Percentiles rank a stretch among this genome's conserved stretches.
These are phyloP conservation scores for Pichia sporocuriosa DNA, from an alignment of 805 yeast species.

Conservation along the genomic window DNA sequence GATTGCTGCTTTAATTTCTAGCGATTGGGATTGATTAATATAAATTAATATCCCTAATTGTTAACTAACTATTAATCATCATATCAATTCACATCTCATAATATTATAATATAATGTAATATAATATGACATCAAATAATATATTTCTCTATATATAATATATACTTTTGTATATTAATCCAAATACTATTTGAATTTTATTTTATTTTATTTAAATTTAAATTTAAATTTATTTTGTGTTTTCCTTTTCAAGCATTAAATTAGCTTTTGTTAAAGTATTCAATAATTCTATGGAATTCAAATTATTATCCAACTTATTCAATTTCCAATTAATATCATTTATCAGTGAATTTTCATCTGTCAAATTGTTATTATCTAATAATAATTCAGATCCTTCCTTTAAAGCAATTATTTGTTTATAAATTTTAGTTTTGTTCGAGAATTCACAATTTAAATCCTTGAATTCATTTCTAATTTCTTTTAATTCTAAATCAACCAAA, in stretches of 20 bases:
- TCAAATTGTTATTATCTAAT: no score
- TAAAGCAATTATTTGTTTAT: slow-evolving; percentile 2
- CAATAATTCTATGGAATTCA: background rate
- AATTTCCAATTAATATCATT: background rate
- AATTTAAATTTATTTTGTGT: no score
- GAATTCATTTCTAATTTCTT: slow-evolving; percentile 3
- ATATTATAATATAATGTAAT: background rate
- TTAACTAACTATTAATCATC: background rate
- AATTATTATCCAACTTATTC: background rate
- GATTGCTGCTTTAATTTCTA: slow-evolving; percentile 87
- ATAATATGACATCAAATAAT: no score
- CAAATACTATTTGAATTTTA: no score
- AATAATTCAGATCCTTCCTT: no score
- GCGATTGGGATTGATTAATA: slow-evolving; percentile 31
- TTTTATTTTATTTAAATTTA: no score
- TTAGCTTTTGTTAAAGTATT: background rate
- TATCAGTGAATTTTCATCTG: background rate
- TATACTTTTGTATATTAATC: no score
- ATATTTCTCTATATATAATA: no score
- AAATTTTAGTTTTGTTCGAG: slow-evolving; percentile 10
- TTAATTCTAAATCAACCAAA: slow-evolving; percentile 12
- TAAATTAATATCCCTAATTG: background rate
- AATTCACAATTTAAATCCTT: background rate
- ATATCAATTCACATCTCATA: no score
- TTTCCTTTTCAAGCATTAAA: background rate